Evolutionary conservation across 1,284 basidiomycete species (phyloP).

Genomic region (Naganishia sp.): DNA sequence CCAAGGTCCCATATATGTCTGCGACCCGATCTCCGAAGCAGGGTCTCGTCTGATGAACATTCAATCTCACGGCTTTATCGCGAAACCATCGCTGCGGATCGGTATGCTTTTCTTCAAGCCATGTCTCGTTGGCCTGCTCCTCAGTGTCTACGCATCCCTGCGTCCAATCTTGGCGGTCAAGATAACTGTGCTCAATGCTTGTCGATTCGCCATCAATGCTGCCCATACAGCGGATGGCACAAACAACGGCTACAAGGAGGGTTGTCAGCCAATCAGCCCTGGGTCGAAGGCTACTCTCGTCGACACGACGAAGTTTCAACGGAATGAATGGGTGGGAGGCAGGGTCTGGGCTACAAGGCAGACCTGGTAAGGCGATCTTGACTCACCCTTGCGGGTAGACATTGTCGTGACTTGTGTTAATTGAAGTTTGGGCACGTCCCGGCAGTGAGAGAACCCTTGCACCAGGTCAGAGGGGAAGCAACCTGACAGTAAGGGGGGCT

Average conservation of each 20-base stretch:
- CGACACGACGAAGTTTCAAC: not conserved
- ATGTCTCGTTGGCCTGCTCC: not conserved
- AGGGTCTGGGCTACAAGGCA: slow-evolving; percentile 4
- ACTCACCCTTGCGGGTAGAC: not conserved
- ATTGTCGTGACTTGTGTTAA: not conserved
- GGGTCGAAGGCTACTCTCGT: not conserved
- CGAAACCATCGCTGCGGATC: too few relatives aligned
- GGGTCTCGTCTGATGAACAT: too few relatives aligned
- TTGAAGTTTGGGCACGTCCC: too few relatives aligned
- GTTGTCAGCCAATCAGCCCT: not conserved
- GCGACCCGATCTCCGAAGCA: too few relatives aligned
- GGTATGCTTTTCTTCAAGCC: too few relatives aligned
- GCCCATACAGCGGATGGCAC: not conserved
- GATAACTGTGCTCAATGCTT: slow-evolving; percentile 11
- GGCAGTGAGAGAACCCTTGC: not conserved
- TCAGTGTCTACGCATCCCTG: not conserved
- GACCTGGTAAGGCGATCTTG: not conserved
- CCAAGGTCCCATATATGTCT: too few relatives aligned
- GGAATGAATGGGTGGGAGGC: not conserved
- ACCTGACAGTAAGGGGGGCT: not conserved
- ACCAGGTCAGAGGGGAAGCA: not conserved
- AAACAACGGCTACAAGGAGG: not conserved
- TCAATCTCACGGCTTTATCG: too few relatives aligned
- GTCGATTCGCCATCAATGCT: slow-evolving; percentile 4
- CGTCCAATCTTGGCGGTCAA: not conserved